Evolutionary conservation across 257 asterid species (phyloP).

Genomic region (Fraxinus pennsylvanica): DNA sequence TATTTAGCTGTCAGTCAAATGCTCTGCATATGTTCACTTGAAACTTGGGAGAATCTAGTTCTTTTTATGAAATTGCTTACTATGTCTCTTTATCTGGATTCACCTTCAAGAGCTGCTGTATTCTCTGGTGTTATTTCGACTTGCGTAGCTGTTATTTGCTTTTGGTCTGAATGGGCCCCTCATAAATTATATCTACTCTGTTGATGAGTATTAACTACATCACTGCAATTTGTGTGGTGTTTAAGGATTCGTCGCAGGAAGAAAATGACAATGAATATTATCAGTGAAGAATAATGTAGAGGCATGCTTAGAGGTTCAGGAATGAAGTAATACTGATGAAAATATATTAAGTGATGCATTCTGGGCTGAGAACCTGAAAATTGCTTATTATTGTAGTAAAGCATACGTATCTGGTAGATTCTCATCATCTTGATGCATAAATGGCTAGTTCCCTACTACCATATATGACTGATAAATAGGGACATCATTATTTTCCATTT

Average conservation of each 20-base stretch:
- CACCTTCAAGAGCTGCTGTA: conserved; percentile 12
- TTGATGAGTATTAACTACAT: background rate
- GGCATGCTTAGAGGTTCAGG: conserved; percentile 18
- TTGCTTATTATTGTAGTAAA: conserved; percentile 14
- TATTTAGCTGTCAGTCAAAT: background rate
- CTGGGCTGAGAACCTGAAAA: background rate
- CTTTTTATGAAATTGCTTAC: conserved; percentile 3
- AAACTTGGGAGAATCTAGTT: conserved; percentile 2
- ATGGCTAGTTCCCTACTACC: background rate
- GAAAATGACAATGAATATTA: background rate
- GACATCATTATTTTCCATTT: conserved; percentile 4
- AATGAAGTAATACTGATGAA: background rate
- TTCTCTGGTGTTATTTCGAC: background rate
- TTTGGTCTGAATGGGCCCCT: background rate
- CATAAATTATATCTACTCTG: background rate
- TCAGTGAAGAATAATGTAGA: conserved; percentile 7
- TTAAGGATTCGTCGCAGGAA: background rate
- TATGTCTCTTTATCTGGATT: background rate
- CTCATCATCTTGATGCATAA: background rate
- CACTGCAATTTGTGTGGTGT: background rate
- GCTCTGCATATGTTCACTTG: background rate
- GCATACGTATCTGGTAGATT: background rate
- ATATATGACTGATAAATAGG: background rate
- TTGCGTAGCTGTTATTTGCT: background rate
- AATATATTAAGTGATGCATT: background rate